These are phyloP conservation scores for Articulospora tetracladia DNA, from an alignment of 495 filamentous ascomycete species.

Conservation along the genomic window DNA sequence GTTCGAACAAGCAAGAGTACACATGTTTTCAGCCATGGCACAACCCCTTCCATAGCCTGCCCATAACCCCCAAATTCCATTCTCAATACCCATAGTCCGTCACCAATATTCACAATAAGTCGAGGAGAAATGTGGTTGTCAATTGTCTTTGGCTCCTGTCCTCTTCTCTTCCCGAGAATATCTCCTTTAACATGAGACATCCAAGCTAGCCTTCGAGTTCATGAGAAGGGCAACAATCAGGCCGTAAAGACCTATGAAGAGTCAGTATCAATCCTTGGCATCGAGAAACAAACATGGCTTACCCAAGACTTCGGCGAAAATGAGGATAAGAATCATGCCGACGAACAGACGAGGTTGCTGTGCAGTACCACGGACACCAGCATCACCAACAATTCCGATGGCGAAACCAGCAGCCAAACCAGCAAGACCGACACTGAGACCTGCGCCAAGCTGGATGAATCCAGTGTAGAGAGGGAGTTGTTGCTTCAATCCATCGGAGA, in stretches of 20 bases:
- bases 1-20: conserved; percentile 26
- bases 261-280: conserved; percentile 5
- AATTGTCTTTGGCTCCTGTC: conserved; percentile 21
- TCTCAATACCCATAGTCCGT: conserved; percentile 2
- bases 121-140: conserved; percentile 14
- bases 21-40: conserved; percentile 23
- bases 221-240: conserved; percentile 97
- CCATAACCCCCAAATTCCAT: conserved; percentile 5
- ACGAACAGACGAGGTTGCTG: conserved; percentile 98
- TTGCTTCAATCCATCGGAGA: conserved; percentile 88
- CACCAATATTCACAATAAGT: conserved; percentile 24
- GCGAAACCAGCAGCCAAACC: conserved; percentile 98
- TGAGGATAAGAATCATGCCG: conserved; percentile 99
- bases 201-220: conserved; percentile 75
- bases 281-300: conserved; percentile 30
- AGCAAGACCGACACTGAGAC: conserved; percentile 91
- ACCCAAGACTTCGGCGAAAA: conserved; percentile 99
- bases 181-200: conserved; percentile 32
- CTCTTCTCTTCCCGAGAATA: neutral
- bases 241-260: conserved; percentile 79
- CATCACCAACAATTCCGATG: conserved; percentile 98
- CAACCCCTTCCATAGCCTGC: conserved; percentile 2
- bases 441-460: conserved; percentile 97
- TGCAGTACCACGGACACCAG: conserved; percentile 96
- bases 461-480: conserved; percentile 81